Evolutionary conservation across 106 monocot genomes (phyloP).

Genomic region (Phalaenopsis aphrodite): DNA sequence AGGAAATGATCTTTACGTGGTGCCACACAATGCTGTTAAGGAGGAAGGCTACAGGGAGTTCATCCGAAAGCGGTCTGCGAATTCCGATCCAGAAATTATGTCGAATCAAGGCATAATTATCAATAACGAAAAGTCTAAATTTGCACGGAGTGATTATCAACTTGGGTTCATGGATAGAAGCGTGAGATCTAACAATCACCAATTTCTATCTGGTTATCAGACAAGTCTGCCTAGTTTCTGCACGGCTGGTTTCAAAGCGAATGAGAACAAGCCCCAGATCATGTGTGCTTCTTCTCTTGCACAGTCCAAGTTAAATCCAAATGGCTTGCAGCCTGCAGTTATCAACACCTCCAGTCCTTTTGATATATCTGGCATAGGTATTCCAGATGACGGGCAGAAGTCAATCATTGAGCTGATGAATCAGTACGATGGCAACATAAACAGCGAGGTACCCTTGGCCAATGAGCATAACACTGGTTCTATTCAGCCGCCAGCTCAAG

Average conservation of each 20-base stretch:
- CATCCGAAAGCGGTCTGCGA: constrained; percentile 32
- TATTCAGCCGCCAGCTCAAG: not conserved
- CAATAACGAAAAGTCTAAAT: constrained; percentile 26
- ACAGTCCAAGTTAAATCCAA: constrained; percentile 16
- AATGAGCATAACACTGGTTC: not conserved
- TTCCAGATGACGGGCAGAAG: constrained; percentile 50
- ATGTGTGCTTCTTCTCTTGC: constrained; percentile 26
- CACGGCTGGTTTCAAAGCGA: not conserved
- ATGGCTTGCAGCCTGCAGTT: not conserved
- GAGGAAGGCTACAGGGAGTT: constrained; percentile 26
- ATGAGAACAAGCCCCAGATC: constrained; percentile 43
- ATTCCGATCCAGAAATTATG: constrained; percentile 12
- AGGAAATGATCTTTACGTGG: not conserved
- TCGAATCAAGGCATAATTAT: constrained; percentile 23
- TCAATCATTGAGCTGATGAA: constrained; percentile 61
- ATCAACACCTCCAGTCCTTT: constrained; percentile 14
- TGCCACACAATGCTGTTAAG: constrained; percentile 11
- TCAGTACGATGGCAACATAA: constrained; percentile 41
- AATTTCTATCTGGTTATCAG: constrained; percentile 26
- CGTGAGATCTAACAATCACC: constrained; percentile 29
- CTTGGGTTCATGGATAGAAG: constrained; percentile 20
- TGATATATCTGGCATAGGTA: constrained; percentile 23
- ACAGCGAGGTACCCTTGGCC: not conserved
- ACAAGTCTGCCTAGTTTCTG: constrained; percentile 11
- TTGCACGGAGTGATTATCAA: constrained; percentile 14